A percentile compares a stretch with the other conserved stretches of the same genome.
phyloP scores from a whole-genome alignment of 1,284 basidiomycete genomes.

The Trichosporon sp. region DNA sequence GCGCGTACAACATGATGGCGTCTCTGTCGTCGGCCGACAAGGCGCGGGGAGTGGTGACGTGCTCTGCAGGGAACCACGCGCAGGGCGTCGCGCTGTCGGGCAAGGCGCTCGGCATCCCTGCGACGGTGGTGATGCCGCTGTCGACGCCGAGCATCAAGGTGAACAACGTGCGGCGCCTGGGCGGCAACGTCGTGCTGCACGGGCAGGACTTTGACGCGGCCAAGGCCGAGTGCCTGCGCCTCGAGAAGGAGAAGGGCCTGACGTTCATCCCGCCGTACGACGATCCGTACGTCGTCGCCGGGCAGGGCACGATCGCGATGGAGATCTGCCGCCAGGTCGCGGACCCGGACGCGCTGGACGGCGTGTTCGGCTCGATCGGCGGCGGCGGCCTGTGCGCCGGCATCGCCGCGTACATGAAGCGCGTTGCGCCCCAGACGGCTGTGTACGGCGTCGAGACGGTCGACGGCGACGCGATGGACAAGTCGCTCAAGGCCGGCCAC shows the following conservation, averaged over 20 bases:
- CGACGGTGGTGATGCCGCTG: conserved; percentile 96
- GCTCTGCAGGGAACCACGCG: conserved; percentile 97
- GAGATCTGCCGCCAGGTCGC: conserved; percentile 86
- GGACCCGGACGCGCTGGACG: conserved; percentile 70
- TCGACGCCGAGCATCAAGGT: conserved; percentile 97
- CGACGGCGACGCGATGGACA: conserved; percentile 89
- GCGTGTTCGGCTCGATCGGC: conserved; percentile 84
- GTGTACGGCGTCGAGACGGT: conserved; percentile 92
- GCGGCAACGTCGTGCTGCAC: conserved; percentile 89
- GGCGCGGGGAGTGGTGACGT: conserved; percentile 97
- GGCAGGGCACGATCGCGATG: conserved; percentile 92
- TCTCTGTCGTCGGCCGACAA: conserved; percentile 79
- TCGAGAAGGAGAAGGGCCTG: conserved; percentile 71
- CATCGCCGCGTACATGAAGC: conserved; percentile 86
- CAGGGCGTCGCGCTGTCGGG: conserved; percentile 97
- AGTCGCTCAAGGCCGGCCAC: conserved; percentile 70
- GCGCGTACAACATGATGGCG: conserved; percentile 99
- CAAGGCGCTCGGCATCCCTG: conserved; percentile 77
- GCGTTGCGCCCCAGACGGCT: conserved; percentile 80
- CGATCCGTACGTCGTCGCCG: conserved; percentile 93
- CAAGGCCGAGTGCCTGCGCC: conserved; percentile 85
- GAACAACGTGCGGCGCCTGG: conserved; percentile 83
- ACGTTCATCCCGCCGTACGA: conserved; percentile 96
- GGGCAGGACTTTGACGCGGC: conserved; percentile 95
- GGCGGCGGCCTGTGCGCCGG: conserved; percentile 90